These are phyloP conservation scores for Fusarium albidum DNA, from an alignment of 2,329 filamentous ascomycete genomes.

Conservation along the genomic window DNA sequence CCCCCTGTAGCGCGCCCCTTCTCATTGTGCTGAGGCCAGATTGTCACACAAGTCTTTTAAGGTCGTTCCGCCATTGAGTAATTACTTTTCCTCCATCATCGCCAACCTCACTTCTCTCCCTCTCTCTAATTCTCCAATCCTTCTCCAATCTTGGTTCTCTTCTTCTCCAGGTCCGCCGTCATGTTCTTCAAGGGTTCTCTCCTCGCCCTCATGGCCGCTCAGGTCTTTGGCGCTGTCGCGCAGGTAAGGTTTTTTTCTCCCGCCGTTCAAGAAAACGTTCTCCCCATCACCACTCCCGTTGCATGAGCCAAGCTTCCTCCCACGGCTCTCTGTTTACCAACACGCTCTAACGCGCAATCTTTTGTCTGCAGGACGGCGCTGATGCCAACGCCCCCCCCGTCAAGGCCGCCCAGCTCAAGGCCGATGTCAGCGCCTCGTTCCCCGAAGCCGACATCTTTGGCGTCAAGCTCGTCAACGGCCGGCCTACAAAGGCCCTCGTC, in stretches of 20 bases:
- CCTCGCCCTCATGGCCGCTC: constrained; percentile 75
- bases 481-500: constrained; percentile 82
- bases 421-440: constrained; percentile 71
- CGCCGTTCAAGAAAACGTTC: too few species aligned
- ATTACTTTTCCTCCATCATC: constrained; percentile 26
- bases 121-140: constrained; percentile 13
- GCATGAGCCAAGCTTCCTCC: constrained; percentile 4
- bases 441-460: constrained; percentile 85
- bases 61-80: not conserved
- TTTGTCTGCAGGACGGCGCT: constrained; percentile 23
- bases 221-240: constrained; percentile 70
- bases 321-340: not conserved
- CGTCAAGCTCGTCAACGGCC: constrained; percentile 94
- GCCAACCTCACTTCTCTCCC: constrained; percentile 19
- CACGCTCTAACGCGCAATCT: constrained; percentile 1
- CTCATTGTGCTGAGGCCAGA: constrained; percentile 40
- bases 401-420: constrained; percentile 55
- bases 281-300: too few species aligned
- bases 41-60: constrained; percentile 31
- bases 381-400: constrained; percentile 35
- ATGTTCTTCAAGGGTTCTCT: constrained; percentile 82
- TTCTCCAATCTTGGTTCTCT: constrained; percentile 21
- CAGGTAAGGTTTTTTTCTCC: constrained; percentile 60
- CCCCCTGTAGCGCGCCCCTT: constrained; percentile 28
- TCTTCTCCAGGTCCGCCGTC: constrained; percentile 22